phyloP scores from a whole-genome alignment of 352 stramenopile genomes.

The Globisporangium okanoganense region DNA sequence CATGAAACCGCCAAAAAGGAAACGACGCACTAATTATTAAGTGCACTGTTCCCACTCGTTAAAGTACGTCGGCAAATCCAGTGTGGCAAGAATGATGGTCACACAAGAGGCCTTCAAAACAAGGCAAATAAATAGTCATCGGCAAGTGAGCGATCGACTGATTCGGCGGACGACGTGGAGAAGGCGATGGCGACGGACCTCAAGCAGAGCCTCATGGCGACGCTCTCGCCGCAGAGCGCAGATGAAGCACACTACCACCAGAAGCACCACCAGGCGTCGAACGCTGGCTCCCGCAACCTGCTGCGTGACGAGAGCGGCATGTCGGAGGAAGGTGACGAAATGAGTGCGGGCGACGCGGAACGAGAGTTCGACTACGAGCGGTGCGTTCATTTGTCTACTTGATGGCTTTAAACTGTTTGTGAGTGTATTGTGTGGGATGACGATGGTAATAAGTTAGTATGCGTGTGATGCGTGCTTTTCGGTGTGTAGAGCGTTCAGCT shows the following conservation, averaged over 20 bases:
- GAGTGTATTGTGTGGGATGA: neutral
- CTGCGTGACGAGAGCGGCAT: neutral
- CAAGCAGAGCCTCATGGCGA: slow-evolving; percentile 16
- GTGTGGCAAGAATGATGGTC: neutral
- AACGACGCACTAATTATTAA: too few relatives aligned
- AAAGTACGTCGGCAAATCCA: neutral
- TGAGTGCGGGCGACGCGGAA: neutral
- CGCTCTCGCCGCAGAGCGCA: neutral
- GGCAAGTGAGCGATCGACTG: neutral
- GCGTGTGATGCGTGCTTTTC: neutral
- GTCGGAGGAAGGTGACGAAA: neutral
- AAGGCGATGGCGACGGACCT: slow-evolving; percentile 8
- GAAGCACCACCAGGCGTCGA: neutral
- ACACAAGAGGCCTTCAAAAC: too few relatives aligned
- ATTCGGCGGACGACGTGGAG: slow-evolving; percentile 7
- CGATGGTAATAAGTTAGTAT: neutral
- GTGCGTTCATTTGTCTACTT: slow-evolving; percentile 1
- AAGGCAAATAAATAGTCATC: neutral
- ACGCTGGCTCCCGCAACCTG: neutral
- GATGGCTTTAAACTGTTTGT: neutral
- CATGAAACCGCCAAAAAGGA: neutral
- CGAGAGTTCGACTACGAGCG: slow-evolving; percentile 12
- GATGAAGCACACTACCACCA: neutral
- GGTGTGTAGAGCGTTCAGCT: slow-evolving; percentile 27
- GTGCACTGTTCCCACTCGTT: neutral